Evolutionary conservation across 108 stramenopile species (phyloP), one percentile per base, ranked within the genome.

Genomic region (Ochromonas danica): DNA sequence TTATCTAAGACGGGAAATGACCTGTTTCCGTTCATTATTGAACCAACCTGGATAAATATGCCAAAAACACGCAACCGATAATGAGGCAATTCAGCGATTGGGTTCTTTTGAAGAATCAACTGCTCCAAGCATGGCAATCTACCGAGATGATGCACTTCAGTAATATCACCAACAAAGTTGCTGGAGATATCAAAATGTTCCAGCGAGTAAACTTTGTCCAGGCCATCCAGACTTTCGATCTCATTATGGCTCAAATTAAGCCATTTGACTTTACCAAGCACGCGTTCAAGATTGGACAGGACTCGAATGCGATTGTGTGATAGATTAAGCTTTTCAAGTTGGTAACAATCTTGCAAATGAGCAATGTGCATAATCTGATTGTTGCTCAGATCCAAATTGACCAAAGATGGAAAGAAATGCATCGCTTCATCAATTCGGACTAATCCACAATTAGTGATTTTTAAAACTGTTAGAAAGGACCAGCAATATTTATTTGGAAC

Each of bases 241-340:
- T 60, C 43, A 60, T 75, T 75, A 41, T 75, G 40, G 3, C 14
- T 14, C 28, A 75, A 60, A 60, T 75, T 75, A 10, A 75, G 6
- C 40, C 41, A 10, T 14, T 27, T 45, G 28, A 75, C n/a, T 14
- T 41, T 27, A 75, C 36, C 40, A 57, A 75, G 6, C 40, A 75
- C 72, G 6, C 36, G 17, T 27, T 60, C 40, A 6, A 75, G 35
- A 60, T 75, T 75, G 6, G 72, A 75, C 31, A 75, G 38, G 25
- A 75, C 72, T 33, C 45, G 17, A 27, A 75, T 75, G 43, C 72
- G 72, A 41, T 75, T 75, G 72, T 75, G 35, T 36, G 72, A 75
- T 31, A 60, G 6, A 75, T 75, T 42, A 3, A 75, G 3, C 36
- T 6, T 14, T 33, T 75, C n/a, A 38, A 75, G 51, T 14, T 36